Percentiles rank a stretch among this genome's conserved stretches.
Conservation (phyloP, 305 asterid genomes). For the Euphrasia arctica region DNA sequence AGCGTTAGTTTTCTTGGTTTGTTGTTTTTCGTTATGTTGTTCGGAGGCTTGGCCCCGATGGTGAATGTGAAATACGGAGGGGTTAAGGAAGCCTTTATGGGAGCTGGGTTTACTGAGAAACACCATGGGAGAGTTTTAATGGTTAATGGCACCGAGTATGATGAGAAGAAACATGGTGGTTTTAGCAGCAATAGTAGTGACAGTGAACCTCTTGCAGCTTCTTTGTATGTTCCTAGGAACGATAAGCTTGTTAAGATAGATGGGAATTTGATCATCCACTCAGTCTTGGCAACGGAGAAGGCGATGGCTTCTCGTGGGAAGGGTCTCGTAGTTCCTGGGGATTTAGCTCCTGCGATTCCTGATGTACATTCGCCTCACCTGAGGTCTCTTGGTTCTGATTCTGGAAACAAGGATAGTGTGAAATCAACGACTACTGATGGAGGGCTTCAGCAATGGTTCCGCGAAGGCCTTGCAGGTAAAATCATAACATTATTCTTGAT, state of each 20-base stretch:
- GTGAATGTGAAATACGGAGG: constrained; percentile 74
- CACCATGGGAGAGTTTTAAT: constrained; percentile 71
- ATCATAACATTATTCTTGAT: background rate
- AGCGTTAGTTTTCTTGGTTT: constrained; percentile 88
- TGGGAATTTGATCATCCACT: constrained; percentile 89
- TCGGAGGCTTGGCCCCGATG: constrained; percentile 86
- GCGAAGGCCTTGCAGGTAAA: constrained; percentile 95
- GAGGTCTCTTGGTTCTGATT: constrained; percentile 59
- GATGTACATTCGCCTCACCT: constrained; percentile 57
- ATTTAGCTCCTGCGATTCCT: constrained; percentile 30
- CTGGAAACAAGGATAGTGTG: constrained; percentile 43
- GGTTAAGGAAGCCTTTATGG: constrained; percentile 42
- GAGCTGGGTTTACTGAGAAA: constrained; percentile 24
- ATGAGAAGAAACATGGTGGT: constrained; percentile 30
- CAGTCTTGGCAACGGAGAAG: constrained; percentile 89
- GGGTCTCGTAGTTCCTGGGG: constrained; percentile 62
- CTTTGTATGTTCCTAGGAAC: constrained; percentile 90
- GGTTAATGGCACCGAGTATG: constrained; percentile 47
- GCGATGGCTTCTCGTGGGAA: constrained; percentile 69
- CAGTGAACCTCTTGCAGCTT: constrained; percentile 75
- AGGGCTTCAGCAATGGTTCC: constrained; percentile 90
- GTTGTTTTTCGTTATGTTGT: constrained; percentile 66
- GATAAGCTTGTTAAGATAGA: constrained; percentile 92
- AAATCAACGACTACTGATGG: constrained; percentile 70
- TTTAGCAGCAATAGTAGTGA: constrained; percentile 34